These are phyloP conservation scores for Flaveria ramosissima DNA, from an alignment of 129 eudicot genomes.

Conservation along the genomic window DNA sequence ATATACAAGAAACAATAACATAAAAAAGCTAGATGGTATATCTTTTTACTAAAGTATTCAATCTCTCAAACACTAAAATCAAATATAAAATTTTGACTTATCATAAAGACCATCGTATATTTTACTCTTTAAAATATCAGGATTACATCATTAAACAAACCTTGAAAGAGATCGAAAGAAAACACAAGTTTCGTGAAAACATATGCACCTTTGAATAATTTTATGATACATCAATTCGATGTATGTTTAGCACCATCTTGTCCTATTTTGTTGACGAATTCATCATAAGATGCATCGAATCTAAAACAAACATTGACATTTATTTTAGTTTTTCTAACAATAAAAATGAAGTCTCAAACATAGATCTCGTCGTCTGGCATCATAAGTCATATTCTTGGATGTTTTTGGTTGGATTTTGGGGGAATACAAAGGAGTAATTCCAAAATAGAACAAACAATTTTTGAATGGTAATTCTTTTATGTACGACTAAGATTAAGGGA, in stretches of 20 bases:
- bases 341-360: neutral
- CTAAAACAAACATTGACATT: neutral
- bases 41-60: too few species aligned
- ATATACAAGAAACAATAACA: too few species aligned
- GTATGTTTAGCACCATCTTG: neutral
- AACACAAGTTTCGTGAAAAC: too few species aligned
- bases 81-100: too few species aligned
- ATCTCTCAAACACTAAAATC: too few species aligned
- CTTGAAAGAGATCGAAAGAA: too few species aligned
- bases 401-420: constrained; percentile 5
- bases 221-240: neutral
- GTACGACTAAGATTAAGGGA: neutral
- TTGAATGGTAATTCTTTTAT: neutral
- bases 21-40: too few species aligned
- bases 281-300: neutral
- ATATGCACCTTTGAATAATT: too few species aligned
- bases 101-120: too few species aligned
- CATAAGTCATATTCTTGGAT: neutral
- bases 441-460: neutral
- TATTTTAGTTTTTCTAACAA: neutral
- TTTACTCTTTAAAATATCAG: too few species aligned
- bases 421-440: neutral
- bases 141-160: too few species aligned
- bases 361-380: constrained; percentile 8
- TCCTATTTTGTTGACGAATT: neutral